Evolutionary conservation across 495 filamentous ascomycete genomes (phyloP), one percentile per base, ranked within the genome.

Genomic region (Cercophora samala): DNA sequence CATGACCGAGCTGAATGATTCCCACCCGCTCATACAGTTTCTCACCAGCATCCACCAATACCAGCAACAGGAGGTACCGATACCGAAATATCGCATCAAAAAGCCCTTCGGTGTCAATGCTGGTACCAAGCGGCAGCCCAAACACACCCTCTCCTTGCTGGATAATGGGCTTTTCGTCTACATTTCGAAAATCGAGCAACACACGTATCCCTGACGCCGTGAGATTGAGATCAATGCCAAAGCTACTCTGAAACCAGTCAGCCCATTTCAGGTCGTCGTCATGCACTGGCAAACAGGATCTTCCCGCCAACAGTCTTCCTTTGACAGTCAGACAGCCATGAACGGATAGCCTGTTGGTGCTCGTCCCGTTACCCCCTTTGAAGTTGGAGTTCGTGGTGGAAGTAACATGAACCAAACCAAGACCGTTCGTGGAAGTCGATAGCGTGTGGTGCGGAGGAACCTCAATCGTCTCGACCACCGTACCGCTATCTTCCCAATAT

Each of bases 1-100:
- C 53, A 19, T 56, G 53, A 22, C 18, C 53, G 4, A 56, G 22
- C 22, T 23, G 13, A 19, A 23, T 18, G 2, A 56, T 9, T 13
- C 53, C 53, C n/a, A 56, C 53, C 53, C 53, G 53, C 53, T 56
- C 53, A 56, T 56, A 56, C 15, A 56, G 13, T 18, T 56, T 15
- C 53, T 21, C n/a, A 21, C 22, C 22, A 6, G 53, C 22, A 23
- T 56, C 53, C n/a, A 56, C 53, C n/a, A 19, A 56, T 3, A 19
- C 5, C 53, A 56, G 13, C n/a, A 56, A 8, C 15, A 56, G 53
- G 53, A 46, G 37, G 15, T 46, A 46, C 8, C 37, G 37, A 46
- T 46, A 46, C 1, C 53, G n/a, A 21, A 21, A 8, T 56, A 19
- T 56, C 22, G 3, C 4, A 56, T 19, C 53, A 3, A 23, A 22